Conservation (phyloP, 1,139 yeast species). For the Geotrichum phurueaensis region DNA sequence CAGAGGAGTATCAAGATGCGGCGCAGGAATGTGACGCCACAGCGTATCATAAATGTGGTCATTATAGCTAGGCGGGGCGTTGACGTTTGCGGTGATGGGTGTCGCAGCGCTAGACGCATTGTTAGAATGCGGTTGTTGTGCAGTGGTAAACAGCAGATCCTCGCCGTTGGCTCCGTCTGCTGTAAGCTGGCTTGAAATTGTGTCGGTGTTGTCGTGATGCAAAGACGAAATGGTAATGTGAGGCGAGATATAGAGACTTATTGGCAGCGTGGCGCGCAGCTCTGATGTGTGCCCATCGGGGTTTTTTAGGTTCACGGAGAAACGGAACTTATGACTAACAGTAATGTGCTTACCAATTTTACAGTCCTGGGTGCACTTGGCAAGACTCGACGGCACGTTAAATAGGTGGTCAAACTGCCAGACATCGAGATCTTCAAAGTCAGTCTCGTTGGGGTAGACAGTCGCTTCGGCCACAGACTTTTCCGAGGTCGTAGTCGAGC, state of each 20-base stretch:
- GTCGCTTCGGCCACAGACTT: constrained; percentile 31
- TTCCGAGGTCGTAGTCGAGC: background rate
- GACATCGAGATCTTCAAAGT: constrained; percentile 46
- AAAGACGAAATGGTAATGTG: constrained; percentile 50
- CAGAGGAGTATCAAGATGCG: constrained; percentile 51
- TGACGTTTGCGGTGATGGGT: constrained; percentile 19
- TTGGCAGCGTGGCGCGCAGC: constrained; percentile 67
- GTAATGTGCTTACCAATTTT: constrained; percentile 51
- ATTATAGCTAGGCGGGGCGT: constrained; percentile 89
- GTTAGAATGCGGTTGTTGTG: background rate
- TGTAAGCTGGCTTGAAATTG: constrained; percentile 12
- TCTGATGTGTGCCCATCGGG: constrained; percentile 77
- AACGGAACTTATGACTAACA: constrained; percentile 64
- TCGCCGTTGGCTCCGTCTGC: background rate
- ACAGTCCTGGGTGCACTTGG: constrained; percentile 81
- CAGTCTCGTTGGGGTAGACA: constrained; percentile 41
- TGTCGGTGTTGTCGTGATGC: constrained; percentile 39
- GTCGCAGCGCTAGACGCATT: background rate
- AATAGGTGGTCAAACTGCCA: constrained; percentile 72
- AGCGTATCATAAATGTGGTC: constrained; percentile 79
- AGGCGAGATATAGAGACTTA: constrained; percentile 68
- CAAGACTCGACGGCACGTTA: constrained; percentile 62
- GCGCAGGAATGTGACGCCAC: constrained; percentile 59
- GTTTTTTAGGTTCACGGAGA: constrained; percentile 57
- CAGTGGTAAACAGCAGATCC: constrained; percentile 9